Conservation (phyloP, 441 rosid species). For the Aquilaria agallochum region DNA sequence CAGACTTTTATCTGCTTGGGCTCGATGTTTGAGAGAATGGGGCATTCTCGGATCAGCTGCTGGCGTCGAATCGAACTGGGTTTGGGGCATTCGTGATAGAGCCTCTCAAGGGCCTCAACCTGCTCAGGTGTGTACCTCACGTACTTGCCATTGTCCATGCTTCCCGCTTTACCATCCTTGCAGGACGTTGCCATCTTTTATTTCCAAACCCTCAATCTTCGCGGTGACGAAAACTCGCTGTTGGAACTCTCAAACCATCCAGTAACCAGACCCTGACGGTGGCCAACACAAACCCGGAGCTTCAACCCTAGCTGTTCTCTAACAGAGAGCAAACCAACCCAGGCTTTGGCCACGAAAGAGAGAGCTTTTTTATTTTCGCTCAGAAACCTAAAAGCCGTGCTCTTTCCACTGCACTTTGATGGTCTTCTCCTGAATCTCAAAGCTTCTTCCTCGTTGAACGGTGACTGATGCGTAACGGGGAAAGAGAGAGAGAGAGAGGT, state of each 20-base stretch:
- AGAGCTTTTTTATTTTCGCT: too few species aligned
- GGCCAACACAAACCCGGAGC: too few species aligned
- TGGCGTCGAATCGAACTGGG: conserved; percentile 98
- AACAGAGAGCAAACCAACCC: too few species aligned
- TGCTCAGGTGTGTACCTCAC: conserved; percentile 98
- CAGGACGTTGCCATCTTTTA: conserved; percentile 78
- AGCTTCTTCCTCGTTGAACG: conserved; percentile 1
- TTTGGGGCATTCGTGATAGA: conserved; percentile 96
- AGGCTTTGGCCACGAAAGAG: too few species aligned
- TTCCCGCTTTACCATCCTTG: conserved; percentile 73
- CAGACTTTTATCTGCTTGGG: conserved; percentile 99
- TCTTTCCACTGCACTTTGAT: conserved; percentile 7
- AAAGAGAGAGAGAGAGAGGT: conserved; percentile 1
- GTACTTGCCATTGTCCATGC: conserved; percentile 91
- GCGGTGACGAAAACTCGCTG: too few species aligned
- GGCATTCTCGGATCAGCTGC: conserved; percentile 95
- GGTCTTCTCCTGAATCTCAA: conserved; percentile 9
- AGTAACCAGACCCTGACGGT: too few species aligned
- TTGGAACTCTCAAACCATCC: too few species aligned
- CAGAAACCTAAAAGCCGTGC: too few species aligned
- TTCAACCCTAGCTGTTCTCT: too few species aligned
- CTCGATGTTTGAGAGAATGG: conserved; percentile 95
- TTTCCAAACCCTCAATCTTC: neutral
- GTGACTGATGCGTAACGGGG: conserved; percentile 13
- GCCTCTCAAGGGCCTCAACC: conserved; percentile 99